These are phyloP conservation scores for Candida wancherniae DNA, from an alignment of 805 yeast genomes.

Conservation along the genomic window DNA sequence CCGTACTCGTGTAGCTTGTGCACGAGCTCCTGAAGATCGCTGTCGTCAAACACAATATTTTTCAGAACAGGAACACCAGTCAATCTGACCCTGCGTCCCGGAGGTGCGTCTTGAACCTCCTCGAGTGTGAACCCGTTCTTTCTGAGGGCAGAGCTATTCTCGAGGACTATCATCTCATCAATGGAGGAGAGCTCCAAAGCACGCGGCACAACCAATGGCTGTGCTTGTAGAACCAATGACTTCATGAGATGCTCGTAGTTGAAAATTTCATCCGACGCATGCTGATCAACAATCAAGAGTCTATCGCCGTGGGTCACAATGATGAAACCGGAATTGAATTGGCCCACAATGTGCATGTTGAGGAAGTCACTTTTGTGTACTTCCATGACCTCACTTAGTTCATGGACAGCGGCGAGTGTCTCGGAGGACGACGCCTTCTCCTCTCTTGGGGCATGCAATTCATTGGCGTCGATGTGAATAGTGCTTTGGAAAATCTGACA, in stretches of 20 bases:
- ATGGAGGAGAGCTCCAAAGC: conserved; percentile 69
- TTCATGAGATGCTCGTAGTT: conserved; percentile 73
- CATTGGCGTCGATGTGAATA: no score
- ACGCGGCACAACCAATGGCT: conserved; percentile 55
- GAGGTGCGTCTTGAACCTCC: conserved; percentile 45
- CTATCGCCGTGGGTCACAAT: conserved; percentile 55
- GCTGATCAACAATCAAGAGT: conserved; percentile 90
- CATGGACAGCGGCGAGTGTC: conserved; percentile 11
- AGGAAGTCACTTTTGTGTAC: conserved; percentile 70
- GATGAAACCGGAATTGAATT: conserved; percentile 94
- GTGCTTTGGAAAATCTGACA: no score
- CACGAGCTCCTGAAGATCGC: conserved; percentile 75
- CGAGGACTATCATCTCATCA: conserved; percentile 71
- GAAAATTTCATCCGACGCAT: conserved; percentile 93
- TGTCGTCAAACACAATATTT: conserved; percentile 55
- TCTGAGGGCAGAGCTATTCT: conserved; percentile 51
- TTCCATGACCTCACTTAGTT: conserved; percentile 12
- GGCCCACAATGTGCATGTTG: conserved; percentile 81
- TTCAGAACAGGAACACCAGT: conserved; percentile 71
- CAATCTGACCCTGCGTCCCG: conserved; percentile 55
- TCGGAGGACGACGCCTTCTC: neutral
- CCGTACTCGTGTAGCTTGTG: conserved; percentile 54
- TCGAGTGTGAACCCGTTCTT: conserved; percentile 68
- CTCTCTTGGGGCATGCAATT: no score
- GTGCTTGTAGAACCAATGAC: conserved; percentile 48